These are phyloP conservation scores for Drosera spatulata DNA, from an alignment of 179 eudicot species.

Conservation along the genomic window DNA sequence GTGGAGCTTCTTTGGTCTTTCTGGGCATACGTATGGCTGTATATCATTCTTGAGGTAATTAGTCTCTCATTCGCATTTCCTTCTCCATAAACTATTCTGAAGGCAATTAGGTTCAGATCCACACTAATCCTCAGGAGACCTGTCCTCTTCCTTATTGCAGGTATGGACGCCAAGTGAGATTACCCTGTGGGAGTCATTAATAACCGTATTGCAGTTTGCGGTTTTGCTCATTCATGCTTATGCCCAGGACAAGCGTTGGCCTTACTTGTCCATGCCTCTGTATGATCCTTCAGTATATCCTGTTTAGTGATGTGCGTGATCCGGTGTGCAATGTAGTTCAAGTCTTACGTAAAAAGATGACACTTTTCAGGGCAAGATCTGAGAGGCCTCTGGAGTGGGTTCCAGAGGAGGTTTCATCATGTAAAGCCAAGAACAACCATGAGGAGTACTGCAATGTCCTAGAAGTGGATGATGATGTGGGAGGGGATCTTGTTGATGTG, in stretches of 20 bases:
- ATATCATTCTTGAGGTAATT: slow-evolving; percentile 66
- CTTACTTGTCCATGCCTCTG: slow-evolving; percentile 81
- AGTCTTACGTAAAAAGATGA: background rate
- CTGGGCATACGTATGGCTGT: slow-evolving; percentile 94
- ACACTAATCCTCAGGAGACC: background rate
- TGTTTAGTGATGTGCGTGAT: background rate
- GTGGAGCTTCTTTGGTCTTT: slow-evolving; percentile 95
- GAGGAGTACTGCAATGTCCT: slow-evolving; percentile 20
- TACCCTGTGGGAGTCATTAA: slow-evolving; percentile 66
- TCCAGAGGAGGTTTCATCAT: slow-evolving; percentile 36
- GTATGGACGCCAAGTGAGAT: slow-evolving; percentile 82
- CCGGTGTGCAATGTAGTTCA: background rate
- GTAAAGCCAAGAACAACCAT: slow-evolving; percentile 6
- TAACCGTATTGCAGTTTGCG: slow-evolving; percentile 77
- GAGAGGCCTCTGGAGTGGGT: slow-evolving; percentile 85
- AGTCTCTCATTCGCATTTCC: background rate
- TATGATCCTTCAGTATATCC: slow-evolving; percentile 19
- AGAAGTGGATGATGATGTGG: slow-evolving; percentile 24
- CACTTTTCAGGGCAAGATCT: slow-evolving; percentile 33
- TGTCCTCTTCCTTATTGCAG: slow-evolving; percentile 24
- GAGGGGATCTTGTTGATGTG: slow-evolving; percentile 31
- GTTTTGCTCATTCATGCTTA: slow-evolving; percentile 73
- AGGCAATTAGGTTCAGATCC: too few relatives aligned
- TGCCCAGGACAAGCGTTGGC: slow-evolving; percentile 90
- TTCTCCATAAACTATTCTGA: background rate